Evolutionary conservation across 2,329 filamentous ascomycete genomes (phyloP), one percentile per base, ranked within the genome.

Genomic region (Venturia asperata): DNA sequence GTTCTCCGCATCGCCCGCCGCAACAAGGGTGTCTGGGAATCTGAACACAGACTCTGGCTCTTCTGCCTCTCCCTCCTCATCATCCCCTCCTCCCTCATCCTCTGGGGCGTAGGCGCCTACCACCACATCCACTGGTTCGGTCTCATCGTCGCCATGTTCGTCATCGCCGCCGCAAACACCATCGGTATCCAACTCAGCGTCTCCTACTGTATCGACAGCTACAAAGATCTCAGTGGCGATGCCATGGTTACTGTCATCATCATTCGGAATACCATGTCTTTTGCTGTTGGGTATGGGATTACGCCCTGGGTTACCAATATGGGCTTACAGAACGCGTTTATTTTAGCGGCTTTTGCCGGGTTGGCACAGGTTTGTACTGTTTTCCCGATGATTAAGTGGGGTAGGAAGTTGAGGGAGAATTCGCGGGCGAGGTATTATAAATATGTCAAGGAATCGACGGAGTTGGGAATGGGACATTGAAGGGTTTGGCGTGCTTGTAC

Each of bases 231-330:
- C 5, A 75, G 75, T 52, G 80, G 79, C 0, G 80, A 83, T 68
- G 78, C 80, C 1, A 78, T 82, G 65, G 77, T 81, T 10, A 79
- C 79, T 3, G 79, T 82, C 13, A 82, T 82, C 43, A 67, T 82
- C 1, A 72, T 80, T 15, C 72, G 81, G 11, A 82, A 82, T 67
- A 81, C 79, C 0, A 80, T 82, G 78, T 76, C 73, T 34, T 82
- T 81, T 68, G 80, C 78, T 6, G 75, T 82, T 39, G 75, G 76
- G 37, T 84, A 85, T 69, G 81, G 82, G 39, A 70, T 80, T 65
- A 80, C 78, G 3, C 78, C 78, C 1, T 80, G 78, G 78, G 69
- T 80, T 11, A 72, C 70, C 0, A 71, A 75, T 43, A 74, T 79
- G 70, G 78, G 78, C 0, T 71, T 77, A 41, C 75, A 77, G 64